Conservation (phyloP, 2,329 filamentous ascomycete species). For the Sphaceloma murrayae region DNA sequence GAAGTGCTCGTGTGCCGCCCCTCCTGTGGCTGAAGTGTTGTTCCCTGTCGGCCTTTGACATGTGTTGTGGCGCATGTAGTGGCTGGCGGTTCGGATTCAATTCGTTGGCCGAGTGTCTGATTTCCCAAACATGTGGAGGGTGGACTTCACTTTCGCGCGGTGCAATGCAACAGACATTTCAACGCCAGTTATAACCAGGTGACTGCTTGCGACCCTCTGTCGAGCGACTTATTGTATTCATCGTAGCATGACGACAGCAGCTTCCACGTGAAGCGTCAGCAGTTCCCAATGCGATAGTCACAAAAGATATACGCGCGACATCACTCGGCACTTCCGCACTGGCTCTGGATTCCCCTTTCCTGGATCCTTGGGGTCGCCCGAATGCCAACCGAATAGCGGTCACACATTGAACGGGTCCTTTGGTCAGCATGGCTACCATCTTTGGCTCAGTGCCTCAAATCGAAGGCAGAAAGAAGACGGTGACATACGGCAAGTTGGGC, state of each 20-base stretch:
- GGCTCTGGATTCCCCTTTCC: too few species aligned
- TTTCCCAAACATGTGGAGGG: conserved; percentile 1
- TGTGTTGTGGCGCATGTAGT: not conserved
- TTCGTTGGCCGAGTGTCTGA: not conserved
- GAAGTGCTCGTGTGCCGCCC: conserved; percentile 9
- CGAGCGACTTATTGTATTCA: too few species aligned
- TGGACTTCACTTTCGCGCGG: not conserved
- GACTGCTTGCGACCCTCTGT: too few species aligned
- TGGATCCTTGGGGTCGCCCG: too few species aligned
- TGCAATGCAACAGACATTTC: too few species aligned
- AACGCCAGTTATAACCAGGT: too few species aligned
- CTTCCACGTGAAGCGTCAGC: too few species aligned
- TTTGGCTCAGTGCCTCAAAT: conserved; percentile 25
- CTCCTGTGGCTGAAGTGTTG: conserved; percentile 8
- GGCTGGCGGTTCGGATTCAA: not conserved
- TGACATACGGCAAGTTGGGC: conserved; percentile 33
- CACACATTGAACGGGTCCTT: not conserved
- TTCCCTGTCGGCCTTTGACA: conserved; percentile 3
- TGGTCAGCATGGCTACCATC: conserved; percentile 17
- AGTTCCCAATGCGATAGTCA: too few species aligned
- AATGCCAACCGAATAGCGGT: too few species aligned
- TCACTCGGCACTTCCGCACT: too few species aligned
- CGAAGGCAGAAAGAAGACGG: conserved; percentile 27
- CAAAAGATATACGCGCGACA: too few species aligned
- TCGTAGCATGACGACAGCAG: too few species aligned